A percentile compares a stretch with the other conserved stretches of the same genome.
Evolutionary conservation across 2,329 filamentous ascomycete species (phyloP).

Genomic region (Sphaerulina populicola): DNA sequence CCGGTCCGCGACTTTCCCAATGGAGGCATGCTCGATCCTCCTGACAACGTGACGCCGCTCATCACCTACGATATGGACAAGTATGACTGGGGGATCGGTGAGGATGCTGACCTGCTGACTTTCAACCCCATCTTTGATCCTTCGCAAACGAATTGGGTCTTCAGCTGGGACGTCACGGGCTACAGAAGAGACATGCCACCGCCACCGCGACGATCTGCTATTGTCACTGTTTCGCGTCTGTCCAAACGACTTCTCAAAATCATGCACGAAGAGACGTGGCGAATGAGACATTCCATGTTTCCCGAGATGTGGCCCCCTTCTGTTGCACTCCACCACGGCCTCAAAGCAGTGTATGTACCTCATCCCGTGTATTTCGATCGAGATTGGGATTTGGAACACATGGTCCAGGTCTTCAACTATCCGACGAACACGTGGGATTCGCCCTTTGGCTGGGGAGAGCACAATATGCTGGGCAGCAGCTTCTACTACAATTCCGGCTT

Average conservation of each 20-base stretch:
- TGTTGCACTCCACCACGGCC: slow-evolving; percentile 63
- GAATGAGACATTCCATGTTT: slow-evolving; percentile 62
- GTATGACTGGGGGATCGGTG: slow-evolving; percentile 67
- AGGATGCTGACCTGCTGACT: slow-evolving; percentile 65
- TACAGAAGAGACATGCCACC: slow-evolving; percentile 49
- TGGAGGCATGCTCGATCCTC: slow-evolving; percentile 47
- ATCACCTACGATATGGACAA: slow-evolving; percentile 53
- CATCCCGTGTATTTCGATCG: slow-evolving; percentile 75
- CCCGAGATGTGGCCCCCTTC: slow-evolving; percentile 74
- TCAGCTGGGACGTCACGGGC: slow-evolving; percentile 59
- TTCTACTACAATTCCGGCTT: slow-evolving; percentile 48
- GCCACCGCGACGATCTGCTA: slow-evolving; percentile 64
- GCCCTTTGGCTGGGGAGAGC: slow-evolving; percentile 46
- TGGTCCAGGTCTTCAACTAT: slow-evolving; percentile 44
- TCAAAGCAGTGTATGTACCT: slow-evolving; percentile 70
- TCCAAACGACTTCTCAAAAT: slow-evolving; percentile 63
- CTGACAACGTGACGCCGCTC: slow-evolving; percentile 57
- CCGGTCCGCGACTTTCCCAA: slow-evolving; percentile 40
- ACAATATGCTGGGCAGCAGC: slow-evolving; percentile 44
- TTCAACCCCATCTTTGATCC: slow-evolving; percentile 75
- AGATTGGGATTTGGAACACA: slow-evolving; percentile 51
- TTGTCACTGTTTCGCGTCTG: slow-evolving; percentile 66
- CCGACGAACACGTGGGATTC: slow-evolving; percentile 39
- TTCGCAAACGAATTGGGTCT: slow-evolving; percentile 63
- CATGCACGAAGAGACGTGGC: slow-evolving; percentile 69